Evolutionary conservation across 768 basidiomycete species (phyloP).

Genomic region (Tulasnella sp.): DNA sequence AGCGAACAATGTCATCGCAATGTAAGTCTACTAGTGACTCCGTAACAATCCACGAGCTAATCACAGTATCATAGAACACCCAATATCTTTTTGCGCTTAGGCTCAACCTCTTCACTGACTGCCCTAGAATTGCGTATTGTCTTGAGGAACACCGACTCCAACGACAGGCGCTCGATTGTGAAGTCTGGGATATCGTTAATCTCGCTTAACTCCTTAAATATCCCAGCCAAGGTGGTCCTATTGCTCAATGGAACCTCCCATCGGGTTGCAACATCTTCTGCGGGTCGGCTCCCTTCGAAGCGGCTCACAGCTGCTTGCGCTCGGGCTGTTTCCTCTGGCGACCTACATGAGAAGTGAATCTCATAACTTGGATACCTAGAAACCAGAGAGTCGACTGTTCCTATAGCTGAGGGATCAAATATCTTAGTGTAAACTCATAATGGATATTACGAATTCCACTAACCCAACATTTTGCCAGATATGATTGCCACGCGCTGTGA

Average conservation of each 20-base stretch:
- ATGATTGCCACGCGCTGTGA: slow-evolving; percentile 67
- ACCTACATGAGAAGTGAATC: slow-evolving; percentile 58
- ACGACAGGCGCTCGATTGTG: slow-evolving; percentile 53
- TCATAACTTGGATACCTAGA: slow-evolving; percentile 62
- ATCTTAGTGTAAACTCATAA: background rate
- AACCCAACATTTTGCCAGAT: slow-evolving; percentile 55
- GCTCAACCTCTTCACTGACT: too few relatives aligned
- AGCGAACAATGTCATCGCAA: too few relatives aligned
- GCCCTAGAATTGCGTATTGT: slow-evolving; percentile 54
- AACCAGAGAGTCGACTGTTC: slow-evolving; percentile 48
- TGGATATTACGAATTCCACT: slow-evolving; percentile 18
- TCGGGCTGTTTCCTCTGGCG: slow-evolving; percentile 42
- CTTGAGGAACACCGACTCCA: slow-evolving; percentile 63
- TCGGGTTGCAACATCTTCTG: slow-evolving; percentile 61
- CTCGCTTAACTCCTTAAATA: slow-evolving; percentile 44
- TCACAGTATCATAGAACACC: too few relatives aligned
- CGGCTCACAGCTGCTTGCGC: slow-evolving; percentile 46
- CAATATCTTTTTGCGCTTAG: too few relatives aligned
- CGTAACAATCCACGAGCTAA: too few relatives aligned
- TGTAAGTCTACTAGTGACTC: too few relatives aligned
- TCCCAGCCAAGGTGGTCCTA: slow-evolving; percentile 40
- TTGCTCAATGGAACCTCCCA: slow-evolving; percentile 53
- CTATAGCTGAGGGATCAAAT: slow-evolving; percentile 38
- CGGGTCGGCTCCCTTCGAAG: slow-evolving; percentile 49
- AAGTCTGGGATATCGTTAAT: slow-evolving; percentile 44